Evolutionary conservation across 768 basidiomycete genomes (phyloP).

Genomic region (Melanogaster broomeanus): DNA sequence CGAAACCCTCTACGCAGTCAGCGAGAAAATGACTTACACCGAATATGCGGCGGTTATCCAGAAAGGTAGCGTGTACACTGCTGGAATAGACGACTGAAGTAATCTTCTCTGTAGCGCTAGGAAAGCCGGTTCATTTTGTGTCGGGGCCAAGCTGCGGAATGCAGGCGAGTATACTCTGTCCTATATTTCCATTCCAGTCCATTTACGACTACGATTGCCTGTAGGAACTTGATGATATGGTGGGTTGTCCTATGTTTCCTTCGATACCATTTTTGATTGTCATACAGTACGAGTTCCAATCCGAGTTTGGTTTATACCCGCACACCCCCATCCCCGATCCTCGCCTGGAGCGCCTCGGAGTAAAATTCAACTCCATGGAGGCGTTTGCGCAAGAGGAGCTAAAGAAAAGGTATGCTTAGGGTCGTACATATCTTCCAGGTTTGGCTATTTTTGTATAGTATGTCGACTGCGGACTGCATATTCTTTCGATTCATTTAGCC

Average conservation of each 20-base stretch:
- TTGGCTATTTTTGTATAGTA: not conserved
- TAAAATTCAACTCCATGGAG: constrained; percentile 24
- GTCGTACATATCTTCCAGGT: not conserved
- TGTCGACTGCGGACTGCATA: not conserved
- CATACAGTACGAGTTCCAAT: constrained; percentile 23
- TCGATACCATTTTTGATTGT: not conserved
- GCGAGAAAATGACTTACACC: constrained; percentile 20
- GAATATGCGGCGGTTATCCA: constrained; percentile 14
- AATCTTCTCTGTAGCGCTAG: constrained; percentile 15
- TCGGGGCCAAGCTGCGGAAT: constrained; percentile 11
- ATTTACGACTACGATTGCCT: not conserved
- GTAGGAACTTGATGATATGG: constrained; percentile 28
- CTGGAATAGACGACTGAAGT: not conserved
- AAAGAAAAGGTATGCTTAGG: constrained; percentile 20
- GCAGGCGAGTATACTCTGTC: constrained; percentile 11
- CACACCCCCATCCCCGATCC: constrained; percentile 24
- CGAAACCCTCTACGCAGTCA: constrained; percentile 24
- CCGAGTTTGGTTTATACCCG: constrained; percentile 25
- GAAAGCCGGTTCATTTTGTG: constrained; percentile 29
- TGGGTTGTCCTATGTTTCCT: constrained; percentile 2
- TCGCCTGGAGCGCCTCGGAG: constrained; percentile 26
- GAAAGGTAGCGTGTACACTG: constrained; percentile 9
- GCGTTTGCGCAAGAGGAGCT: constrained; percentile 17
- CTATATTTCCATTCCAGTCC: not conserved
- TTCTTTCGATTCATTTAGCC: too few relatives aligned